Percentiles rank a stretch among this genome's conserved stretches.
Evolutionary conservation across 305 asterid species (phyloP).

Genomic region (Fraxinus baroniana): DNA sequence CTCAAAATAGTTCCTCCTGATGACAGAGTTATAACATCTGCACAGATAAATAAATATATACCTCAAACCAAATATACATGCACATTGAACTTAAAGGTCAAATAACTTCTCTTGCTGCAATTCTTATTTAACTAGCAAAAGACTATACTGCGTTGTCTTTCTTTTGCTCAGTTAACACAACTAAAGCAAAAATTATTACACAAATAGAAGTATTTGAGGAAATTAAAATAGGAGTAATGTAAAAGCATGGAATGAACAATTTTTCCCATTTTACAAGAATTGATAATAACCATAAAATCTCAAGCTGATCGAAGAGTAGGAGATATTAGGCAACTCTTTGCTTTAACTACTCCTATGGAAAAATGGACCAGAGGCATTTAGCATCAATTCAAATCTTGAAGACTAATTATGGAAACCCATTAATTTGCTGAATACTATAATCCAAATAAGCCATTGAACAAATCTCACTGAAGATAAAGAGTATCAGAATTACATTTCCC

Average conservation of each 20-base stretch:
- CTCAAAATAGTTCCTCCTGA: slow-evolving; percentile 76
- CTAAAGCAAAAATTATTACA: background rate
- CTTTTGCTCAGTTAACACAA: background rate
- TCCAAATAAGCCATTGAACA: slow-evolving; percentile 3
- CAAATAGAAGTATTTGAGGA: background rate
- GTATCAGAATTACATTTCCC: slow-evolving; percentile 69
- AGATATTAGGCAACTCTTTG: background rate
- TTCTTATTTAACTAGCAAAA: background rate
- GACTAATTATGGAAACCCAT: background rate
- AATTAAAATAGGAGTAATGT: background rate
- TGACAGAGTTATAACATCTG: slow-evolving; percentile 86
- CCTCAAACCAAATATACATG: slow-evolving; percentile 1
- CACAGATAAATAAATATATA: slow-evolving; percentile 10
- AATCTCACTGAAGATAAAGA: background rate
- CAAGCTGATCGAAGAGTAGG: background rate
- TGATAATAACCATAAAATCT: background rate
- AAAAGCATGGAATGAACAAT: background rate
- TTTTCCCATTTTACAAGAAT: background rate
- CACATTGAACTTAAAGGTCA: slow-evolving; percentile 10
- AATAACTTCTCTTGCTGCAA: background rate
- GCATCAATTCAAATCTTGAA: background rate
- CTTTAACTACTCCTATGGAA: background rate
- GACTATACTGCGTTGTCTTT: background rate
- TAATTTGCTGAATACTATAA: background rate
- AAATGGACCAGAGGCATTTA: background rate